These are phyloP conservation scores for Aspergillus oerlinghausenensis DNA, from an alignment of 2,329 filamentous ascomycete species.

Conservation along the genomic window DNA sequence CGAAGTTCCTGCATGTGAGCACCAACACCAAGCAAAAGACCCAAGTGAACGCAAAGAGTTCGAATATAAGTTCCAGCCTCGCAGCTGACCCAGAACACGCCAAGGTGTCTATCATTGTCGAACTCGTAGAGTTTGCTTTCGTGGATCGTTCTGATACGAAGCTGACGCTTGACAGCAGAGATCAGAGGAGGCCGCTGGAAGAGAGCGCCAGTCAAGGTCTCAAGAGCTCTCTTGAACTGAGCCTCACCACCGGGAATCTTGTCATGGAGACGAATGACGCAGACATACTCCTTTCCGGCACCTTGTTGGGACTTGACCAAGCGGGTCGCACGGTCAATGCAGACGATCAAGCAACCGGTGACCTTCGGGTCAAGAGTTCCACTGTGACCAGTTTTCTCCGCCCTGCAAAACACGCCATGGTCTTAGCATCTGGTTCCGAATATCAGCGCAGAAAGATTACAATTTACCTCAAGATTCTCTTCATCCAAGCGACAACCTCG, in stretches of 20 bases:
- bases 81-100: constrained; percentile 99
- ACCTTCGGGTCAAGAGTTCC: constrained; percentile 98
- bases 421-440: constrained; percentile 14
- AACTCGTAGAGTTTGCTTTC: constrained; percentile 96
- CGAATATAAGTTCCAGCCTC: constrained; percentile 98
- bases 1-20: constrained; percentile 98
- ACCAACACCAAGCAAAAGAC: constrained; percentile 72
- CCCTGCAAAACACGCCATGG: constrained; percentile 45
- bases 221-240: constrained; percentile 87
- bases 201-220: constrained; percentile 91
- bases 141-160: constrained; percentile 96
- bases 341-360: constrained; percentile 90
- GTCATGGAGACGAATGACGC: constrained; percentile 90
- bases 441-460: not conserved
- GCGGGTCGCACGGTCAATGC: constrained; percentile 92
- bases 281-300: constrained; percentile 98
- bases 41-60: constrained; percentile 93
- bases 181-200: constrained; percentile 97
- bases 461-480: constrained; percentile 82
- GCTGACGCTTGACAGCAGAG: constrained; percentile 96
- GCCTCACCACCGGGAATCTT: constrained; percentile 89
- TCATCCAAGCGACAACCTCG: constrained; percentile 99
- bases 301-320: constrained; percentile 99
- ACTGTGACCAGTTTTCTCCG: constrained; percentile 96
- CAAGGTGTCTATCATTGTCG: constrained; percentile 95